These are phyloP conservation scores for Neospora caninum DNA, from an alignment of 169 alveolate species.

Conservation along the genomic window DNA sequence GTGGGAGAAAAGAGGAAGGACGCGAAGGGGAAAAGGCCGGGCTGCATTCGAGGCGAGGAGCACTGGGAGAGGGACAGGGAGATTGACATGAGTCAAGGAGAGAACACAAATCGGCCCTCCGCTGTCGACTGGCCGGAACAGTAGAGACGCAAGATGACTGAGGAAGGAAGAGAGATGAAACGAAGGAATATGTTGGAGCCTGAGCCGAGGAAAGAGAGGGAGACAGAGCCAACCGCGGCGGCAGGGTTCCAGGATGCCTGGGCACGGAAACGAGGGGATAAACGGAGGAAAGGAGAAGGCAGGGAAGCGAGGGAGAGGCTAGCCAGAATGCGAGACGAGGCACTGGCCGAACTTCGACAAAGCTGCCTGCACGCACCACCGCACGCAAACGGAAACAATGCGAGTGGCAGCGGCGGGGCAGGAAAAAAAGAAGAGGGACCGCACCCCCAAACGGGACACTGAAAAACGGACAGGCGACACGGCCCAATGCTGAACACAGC, in stretches of 20 bases:
- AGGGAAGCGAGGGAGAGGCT: constrained; percentile 1
- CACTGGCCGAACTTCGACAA: background rate
- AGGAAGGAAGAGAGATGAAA: background rate
- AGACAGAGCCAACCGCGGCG: background rate
- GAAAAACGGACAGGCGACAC: background rate
- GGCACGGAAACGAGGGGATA: background rate
- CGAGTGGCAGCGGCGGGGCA: background rate
- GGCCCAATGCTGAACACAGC: background rate
- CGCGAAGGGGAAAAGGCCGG: background rate
- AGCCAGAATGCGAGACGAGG: background rate
- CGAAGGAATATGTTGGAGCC: background rate
- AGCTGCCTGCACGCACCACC: background rate
- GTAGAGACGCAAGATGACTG: background rate
- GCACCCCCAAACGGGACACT: background rate
- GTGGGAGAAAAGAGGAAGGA: background rate
- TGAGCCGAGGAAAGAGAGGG: background rate
- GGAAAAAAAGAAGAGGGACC: background rate
- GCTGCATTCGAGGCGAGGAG: background rate
- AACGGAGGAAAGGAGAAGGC: background rate
- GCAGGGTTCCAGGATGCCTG: background rate
- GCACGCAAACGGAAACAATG: background rate
- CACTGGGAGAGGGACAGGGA: background rate
- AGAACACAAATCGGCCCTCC: background rate
- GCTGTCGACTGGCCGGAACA: background rate
- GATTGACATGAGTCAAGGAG: background rate